Evolutionary conservation across 345 rosid species (phyloP).

Genomic region (Cardamine resedifolia): DNA sequence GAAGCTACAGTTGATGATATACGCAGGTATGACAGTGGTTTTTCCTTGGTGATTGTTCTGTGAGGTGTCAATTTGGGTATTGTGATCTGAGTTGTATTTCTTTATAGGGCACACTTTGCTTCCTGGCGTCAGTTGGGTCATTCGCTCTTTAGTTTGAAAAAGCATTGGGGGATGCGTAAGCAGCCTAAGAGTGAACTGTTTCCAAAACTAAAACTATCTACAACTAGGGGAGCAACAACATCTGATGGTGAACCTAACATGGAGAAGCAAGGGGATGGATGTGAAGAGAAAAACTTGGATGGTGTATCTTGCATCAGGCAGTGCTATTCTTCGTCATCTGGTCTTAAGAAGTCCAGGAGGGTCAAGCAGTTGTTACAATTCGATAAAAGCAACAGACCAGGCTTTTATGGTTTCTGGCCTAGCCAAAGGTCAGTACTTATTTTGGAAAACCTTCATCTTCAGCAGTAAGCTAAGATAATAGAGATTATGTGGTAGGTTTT

Average conservation of each 20-base stretch:
- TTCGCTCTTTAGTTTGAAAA: constrained; percentile 43
- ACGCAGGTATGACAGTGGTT: constrained; percentile 49
- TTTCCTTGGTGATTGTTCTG: constrained; percentile 7
- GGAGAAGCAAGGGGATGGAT: constrained; percentile 57
- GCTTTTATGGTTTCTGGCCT: constrained; percentile 93
- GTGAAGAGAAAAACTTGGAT: constrained; percentile 46
- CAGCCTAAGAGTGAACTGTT: constrained; percentile 68
- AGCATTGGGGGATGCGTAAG: constrained; percentile 75
- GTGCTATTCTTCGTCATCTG: constrained; percentile 34
- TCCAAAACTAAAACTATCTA: constrained; percentile 67
- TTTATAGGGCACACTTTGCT: constrained; percentile 64
- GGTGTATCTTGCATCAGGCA: constrained; percentile 29
- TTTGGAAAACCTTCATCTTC: not conserved
- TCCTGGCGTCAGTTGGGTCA: constrained; percentile 68
- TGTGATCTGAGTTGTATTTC: constrained; percentile 21
- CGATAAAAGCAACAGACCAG: constrained; percentile 86
- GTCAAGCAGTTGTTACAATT: constrained; percentile 78
- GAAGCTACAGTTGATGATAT: constrained; percentile 49
- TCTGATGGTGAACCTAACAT: constrained; percentile 46
- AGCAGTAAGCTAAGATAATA: not conserved
- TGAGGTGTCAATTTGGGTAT: constrained; percentile 13
- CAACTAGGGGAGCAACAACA: constrained; percentile 36
- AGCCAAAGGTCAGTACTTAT: constrained; percentile 59
- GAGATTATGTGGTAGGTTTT: not conserved
- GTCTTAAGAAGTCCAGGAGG: constrained; percentile 40